These are phyloP conservation scores for Rhizopogon vulgaris DNA, from an alignment of 768 basidiomycete species.

Conservation along the genomic window DNA sequence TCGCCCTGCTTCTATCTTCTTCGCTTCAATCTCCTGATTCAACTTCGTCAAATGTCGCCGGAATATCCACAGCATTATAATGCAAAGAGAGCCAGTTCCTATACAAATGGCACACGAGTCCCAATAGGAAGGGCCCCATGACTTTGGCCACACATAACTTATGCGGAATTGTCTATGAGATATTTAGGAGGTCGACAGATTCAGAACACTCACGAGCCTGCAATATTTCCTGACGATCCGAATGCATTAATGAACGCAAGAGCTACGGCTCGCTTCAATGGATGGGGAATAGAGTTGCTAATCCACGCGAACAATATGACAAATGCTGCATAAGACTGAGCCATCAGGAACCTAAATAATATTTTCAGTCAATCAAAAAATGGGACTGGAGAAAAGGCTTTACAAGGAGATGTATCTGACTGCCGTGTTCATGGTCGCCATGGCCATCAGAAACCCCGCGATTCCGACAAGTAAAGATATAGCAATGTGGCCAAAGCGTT, in stretches of 20 bases:
- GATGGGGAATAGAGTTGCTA: constrained; percentile 60
- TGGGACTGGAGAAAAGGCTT: constrained; percentile 13
- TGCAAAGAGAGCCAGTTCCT: constrained; percentile 42
- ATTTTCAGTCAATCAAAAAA: neutral
- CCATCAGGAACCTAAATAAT: constrained; percentile 61
- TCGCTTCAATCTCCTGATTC: constrained; percentile 34
- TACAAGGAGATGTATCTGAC: constrained; percentile 64
- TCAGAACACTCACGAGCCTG: constrained; percentile 59
- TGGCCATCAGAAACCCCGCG: constrained; percentile 61
- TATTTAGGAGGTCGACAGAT: neutral
- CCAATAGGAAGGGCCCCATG: constrained; percentile 67
- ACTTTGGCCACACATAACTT: constrained; percentile 61
- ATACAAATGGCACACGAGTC: constrained; percentile 73
- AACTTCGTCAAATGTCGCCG: constrained; percentile 35
- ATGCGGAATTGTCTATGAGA: constrained; percentile 4
- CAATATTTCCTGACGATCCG: constrained; percentile 62
- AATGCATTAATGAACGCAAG: constrained; percentile 79
- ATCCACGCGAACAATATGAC: constrained; percentile 56
- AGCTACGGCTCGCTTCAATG: constrained; percentile 85
- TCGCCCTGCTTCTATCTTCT: constrained; percentile 30
- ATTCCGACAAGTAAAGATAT: constrained; percentile 51
- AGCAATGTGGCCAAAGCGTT: constrained; percentile 66
- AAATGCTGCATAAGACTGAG: constrained; percentile 67
- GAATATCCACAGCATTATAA: constrained; percentile 47
- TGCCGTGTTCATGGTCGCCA: constrained; percentile 54